Evolutionary conservation across 345 rosid species (phyloP), one percentile per base, ranked within the genome.

Genomic region (Geranium rotundifolium): DNA sequence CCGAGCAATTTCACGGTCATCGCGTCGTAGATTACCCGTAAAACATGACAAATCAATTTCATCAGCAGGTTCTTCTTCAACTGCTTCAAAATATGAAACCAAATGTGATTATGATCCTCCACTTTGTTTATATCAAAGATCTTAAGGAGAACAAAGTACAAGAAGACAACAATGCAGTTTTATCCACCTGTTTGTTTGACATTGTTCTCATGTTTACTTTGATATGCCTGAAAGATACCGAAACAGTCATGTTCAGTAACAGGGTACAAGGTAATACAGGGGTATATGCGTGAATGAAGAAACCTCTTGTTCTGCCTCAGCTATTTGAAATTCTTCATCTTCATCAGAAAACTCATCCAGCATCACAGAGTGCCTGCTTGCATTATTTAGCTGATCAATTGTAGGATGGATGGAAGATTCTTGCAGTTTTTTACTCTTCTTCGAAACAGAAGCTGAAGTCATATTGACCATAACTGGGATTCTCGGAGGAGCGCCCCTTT

Each of bases 391-490:
- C 77, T 86, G 95, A 70, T 90, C 92, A 60, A 76, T 71, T 62
- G 96, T 72, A 69, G 84, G 69, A 65, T 79, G 83, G 62, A 62
- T 70, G 75, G 73, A 69, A 58, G 80, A 82, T 17, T 71, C 86
- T 20, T 73, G 73, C 67, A 72, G 61, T 73, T 81, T 95, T 71
- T 60, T 72, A 69, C 67, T 71, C 72, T 73, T 84, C 65, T 72
- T 79, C 34, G 81, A 72, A 71, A 65, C 66, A 61, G 97, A 81
- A 57, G 96, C 76, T 61, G 95, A 80, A 34, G 92, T 80, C 96
- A 95, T 90, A 75, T 88, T 95, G 73, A 87, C 95, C 99, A 95
- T 95, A 66, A 82, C 95, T 18, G 97, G 96, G 31, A 95, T 95
- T 78, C 97, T 87, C 4, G 91, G 92, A 46, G 89, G 90, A 69